A percentile compares a stretch with the other conserved stretches of the same genome.
Evolutionary conservation across 371 early-diverging fungal genomes (phyloP).

Genomic region (Entomophthora muscae): DNA sequence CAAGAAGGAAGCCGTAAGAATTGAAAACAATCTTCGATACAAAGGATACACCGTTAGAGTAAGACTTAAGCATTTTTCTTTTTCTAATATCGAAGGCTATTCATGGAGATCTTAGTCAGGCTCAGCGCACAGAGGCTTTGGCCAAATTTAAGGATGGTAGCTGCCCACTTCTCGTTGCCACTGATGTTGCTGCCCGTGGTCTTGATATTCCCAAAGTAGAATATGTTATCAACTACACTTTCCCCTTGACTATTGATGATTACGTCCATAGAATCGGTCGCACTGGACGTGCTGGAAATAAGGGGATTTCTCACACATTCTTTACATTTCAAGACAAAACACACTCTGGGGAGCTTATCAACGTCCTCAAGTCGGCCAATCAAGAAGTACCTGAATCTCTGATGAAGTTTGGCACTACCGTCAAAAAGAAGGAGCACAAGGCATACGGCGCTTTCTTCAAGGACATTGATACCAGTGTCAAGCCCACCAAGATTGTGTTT

Average conservation of each 20-base stretch:
- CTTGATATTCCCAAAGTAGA: constrained; percentile 95
- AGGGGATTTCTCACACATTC: constrained; percentile 83
- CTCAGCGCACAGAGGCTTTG: constrained; percentile 46
- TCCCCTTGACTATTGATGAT: constrained; percentile 91
- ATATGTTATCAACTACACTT: constrained; percentile 94
- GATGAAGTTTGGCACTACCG: constrained; percentile 83
- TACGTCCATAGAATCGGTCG: constrained; percentile 93
- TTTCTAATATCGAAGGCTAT: constrained; percentile 24
- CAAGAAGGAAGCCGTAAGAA: constrained; percentile 81
- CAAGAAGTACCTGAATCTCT: constrained; percentile 74
- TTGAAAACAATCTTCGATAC: constrained; percentile 45
- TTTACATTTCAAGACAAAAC: constrained; percentile 89
- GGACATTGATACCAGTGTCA: constrained; percentile 63
- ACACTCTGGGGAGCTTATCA: constrained; percentile 72
- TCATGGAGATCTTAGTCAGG: constrained; percentile 69
- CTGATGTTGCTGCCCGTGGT: constrained; percentile 92
- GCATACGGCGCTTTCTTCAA: constrained; percentile 92
- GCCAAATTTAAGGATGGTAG: constrained; percentile 50
- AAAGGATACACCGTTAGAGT: constrained; percentile 59
- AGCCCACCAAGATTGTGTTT: constrained; percentile 83
- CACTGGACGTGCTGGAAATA: constrained; percentile 89
- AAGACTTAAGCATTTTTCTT: not conserved
- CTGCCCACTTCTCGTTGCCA: constrained; percentile 67
- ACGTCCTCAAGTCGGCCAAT: constrained; percentile 76
- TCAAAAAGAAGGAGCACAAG: constrained; percentile 90